Conservation (phyloP, 2,329 filamentous ascomycete genomes). For the Curvularia sp. region DNA sequence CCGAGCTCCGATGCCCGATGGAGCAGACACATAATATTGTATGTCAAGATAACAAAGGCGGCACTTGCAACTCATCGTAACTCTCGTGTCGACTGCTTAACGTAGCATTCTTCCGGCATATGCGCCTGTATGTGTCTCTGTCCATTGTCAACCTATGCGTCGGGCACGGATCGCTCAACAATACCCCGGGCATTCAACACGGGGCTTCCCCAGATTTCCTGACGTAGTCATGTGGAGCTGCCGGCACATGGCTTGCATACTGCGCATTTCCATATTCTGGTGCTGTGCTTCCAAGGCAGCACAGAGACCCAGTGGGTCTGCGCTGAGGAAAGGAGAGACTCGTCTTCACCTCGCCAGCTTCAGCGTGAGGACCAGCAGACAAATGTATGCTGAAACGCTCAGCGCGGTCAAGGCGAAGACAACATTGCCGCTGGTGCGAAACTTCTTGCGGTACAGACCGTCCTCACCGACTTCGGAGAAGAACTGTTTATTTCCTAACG, state of each 20-base stretch:
- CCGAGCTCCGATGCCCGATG: constrained; percentile 19
- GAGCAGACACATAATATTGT: neutral
- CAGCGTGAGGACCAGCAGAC: constrained; percentile 65
- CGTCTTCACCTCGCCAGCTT: constrained; percentile 46
- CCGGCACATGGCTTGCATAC: constrained; percentile 10
- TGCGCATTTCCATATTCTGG: neutral
- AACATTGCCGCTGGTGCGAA: constrained; percentile 71
- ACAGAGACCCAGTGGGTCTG: neutral
- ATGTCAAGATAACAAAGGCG: constrained; percentile 7
- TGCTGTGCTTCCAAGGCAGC: neutral
- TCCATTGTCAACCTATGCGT: neutral
- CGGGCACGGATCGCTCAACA: neutral
- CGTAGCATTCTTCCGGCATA: neutral
- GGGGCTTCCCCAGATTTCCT: constrained; percentile 18
- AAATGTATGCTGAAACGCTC: constrained; percentile 67
- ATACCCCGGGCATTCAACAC: constrained; percentile 12
- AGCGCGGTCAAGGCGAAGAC: constrained; percentile 68
- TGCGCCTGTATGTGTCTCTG: neutral
- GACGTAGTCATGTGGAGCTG: constrained; percentile 5
- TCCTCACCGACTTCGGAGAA: constrained; percentile 71
- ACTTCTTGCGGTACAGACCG: constrained; percentile 66
- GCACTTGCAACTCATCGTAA: neutral
- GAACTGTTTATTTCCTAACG: constrained; percentile 80
- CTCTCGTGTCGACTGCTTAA: neutral
- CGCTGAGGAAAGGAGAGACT: neutral